Evolutionary conservation across 202 grass and related monocot species (phyloP).

Genomic region (Setaria viridis): DNA sequence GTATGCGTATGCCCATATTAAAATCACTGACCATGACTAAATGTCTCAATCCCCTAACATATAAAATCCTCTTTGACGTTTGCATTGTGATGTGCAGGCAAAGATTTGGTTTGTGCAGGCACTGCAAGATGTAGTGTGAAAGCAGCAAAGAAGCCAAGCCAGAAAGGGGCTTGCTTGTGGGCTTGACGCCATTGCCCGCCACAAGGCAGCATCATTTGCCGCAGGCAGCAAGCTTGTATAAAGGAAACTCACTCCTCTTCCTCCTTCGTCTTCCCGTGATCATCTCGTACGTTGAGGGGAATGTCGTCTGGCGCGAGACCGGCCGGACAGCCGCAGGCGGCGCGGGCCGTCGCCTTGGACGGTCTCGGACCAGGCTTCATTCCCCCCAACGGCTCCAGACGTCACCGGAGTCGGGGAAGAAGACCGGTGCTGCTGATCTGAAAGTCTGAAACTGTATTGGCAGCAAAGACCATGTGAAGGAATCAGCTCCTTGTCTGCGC

Average conservation of each 20-base stretch:
- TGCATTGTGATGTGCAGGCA: background rate
- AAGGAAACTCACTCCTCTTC: background rate
- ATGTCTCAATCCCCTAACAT: conserved; percentile 22
- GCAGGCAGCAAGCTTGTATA: background rate
- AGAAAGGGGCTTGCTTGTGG: conserved; percentile 30
- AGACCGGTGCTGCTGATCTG: background rate
- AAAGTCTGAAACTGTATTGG: background rate
- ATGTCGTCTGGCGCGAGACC: conserved; percentile 55
- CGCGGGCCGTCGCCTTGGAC: background rate
- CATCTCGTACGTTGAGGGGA: conserved; percentile 44
- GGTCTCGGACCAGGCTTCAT: conserved; percentile 98
- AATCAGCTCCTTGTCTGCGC: background rate
- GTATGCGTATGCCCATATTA: background rate
- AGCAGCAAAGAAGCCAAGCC: conserved; percentile 31
- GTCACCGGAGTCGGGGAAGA: background rate
- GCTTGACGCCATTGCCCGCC: conserved; percentile 14
- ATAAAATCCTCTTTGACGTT: background rate
- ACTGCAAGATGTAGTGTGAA: conserved; percentile 30
- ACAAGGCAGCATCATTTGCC: conserved; percentile 36
- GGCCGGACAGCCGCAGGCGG: background rate
- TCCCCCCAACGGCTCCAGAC: conserved; percentile 62
- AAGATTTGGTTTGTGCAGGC: background rate
- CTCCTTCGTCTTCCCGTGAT: background rate
- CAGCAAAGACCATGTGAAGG: background rate
- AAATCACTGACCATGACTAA: conserved; percentile 6